A percentile compares a stretch with the other conserved stretches of the same genome.
phyloP scores from a whole-genome alignment of 2,329 filamentous ascomycete species.

The Fusarium robinianum region DNA sequence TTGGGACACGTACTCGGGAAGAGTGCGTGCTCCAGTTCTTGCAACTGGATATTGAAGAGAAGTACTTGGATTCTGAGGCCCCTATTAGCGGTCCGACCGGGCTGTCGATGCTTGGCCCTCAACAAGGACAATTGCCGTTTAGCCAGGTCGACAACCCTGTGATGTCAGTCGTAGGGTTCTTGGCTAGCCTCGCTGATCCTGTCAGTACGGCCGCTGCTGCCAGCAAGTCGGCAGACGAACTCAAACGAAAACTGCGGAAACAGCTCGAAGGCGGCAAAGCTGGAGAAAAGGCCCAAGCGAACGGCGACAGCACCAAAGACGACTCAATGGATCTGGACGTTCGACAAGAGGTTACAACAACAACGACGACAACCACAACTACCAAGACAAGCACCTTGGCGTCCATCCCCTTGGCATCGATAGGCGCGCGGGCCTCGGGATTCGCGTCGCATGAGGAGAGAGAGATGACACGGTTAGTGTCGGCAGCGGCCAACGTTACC shows the following conservation, averaged over 20 bases:
- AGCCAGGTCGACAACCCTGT: conserved; percentile 94
- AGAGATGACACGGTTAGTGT: conserved; percentile 92
- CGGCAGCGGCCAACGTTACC: conserved; percentile 89
- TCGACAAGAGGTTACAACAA: conserved; percentile 57
- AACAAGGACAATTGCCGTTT: conserved; percentile 83
- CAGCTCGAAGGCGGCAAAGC: conserved; percentile 67
- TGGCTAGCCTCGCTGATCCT: conserved; percentile 89
- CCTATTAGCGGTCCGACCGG: conserved; percentile 58
- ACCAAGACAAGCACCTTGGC: conserved; percentile 60
- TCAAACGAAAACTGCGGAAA: conserved; percentile 77
- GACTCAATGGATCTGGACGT: conserved; percentile 69
- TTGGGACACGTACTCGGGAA: conserved; percentile 87
- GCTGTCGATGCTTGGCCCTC: conserved; percentile 69
- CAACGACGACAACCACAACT: conserved; percentile 54
- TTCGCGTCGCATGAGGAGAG: conserved; percentile 96
- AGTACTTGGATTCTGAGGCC: conserved; percentile 82
- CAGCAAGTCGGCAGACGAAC: conserved; percentile 82
- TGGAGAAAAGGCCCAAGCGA: conserved; percentile 52
- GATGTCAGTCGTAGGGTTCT: conserved; percentile 92
- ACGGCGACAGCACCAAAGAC: conserved; percentile 62
- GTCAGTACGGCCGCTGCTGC: conserved; percentile 89
- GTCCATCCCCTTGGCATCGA: conserved; percentile 81
- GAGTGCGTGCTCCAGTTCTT: conserved; percentile 97
- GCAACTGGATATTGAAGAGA: conserved; percentile 95
- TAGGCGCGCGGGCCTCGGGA: conserved; percentile 82